These are phyloP conservation scores for Fusarium brevicatenulatum DNA, from an alignment of 2,329 filamentous ascomycete species.

Conservation along the genomic window DNA sequence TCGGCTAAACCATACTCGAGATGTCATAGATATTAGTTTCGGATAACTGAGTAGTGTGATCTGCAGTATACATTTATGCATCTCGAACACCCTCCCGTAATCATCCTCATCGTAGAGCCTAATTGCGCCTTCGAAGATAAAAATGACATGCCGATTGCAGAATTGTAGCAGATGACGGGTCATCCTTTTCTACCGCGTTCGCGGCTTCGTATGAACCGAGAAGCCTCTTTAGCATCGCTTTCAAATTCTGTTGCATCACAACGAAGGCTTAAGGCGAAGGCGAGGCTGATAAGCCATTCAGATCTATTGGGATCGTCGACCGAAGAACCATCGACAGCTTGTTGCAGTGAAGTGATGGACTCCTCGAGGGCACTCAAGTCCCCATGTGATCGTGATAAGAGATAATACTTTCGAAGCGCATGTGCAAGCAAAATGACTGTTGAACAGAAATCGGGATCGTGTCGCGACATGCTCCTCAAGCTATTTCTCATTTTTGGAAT, in stretches of 20 bases:
- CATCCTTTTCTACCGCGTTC: not conserved
- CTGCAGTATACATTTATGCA: not conserved
- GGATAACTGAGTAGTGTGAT: not conserved
- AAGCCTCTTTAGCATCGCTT: not conserved
- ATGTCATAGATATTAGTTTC: not conserved
- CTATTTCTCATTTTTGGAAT: not conserved
- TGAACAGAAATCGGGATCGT: not conserved
- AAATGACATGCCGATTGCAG: not conserved
- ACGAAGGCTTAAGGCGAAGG: not conserved
- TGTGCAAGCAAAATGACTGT: not conserved
- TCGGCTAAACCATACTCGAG: not conserved
- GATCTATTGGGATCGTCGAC: rapidly evolving
- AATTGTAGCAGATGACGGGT: not conserved
- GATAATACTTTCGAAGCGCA: not conserved
- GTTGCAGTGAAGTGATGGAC: not conserved
- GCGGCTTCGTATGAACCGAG: not conserved
- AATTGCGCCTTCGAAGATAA: too few relatives aligned
- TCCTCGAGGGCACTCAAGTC: not conserved
- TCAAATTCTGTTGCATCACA: not conserved
- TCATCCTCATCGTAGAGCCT: not conserved
- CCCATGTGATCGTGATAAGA: not conserved
- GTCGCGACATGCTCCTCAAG: rapidly evolving
- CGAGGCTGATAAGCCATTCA: not conserved
- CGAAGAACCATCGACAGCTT: not conserved
- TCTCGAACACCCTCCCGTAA: not conserved